Base-by-base conservation (phyloP, 176 grass and related monocot species). In the Hyparrhenia diplandra region DNA sequence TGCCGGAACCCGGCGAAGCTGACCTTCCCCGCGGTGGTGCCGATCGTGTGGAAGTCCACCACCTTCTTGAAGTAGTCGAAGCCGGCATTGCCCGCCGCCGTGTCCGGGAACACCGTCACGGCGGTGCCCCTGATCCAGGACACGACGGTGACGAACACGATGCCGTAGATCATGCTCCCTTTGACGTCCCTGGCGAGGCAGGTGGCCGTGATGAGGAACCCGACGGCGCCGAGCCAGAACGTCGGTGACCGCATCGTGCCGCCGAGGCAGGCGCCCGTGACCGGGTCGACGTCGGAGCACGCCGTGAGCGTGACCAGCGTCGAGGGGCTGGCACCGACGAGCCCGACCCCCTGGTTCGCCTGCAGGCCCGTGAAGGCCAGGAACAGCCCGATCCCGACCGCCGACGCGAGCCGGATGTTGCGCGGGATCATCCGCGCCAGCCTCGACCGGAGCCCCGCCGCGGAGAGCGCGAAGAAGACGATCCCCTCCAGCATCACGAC, bases 131-230 rank as follows among this genome's bases (percentile, higher is more conserved):
- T 58, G 36, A 91, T 62, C 92, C 92, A 94, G 1, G 92, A 94
- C 52, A 94, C 41, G 6, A 31, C 70, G 5, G 92, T 91, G 3
- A 94, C 92, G 49, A 94, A 89, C 5, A 91, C 11, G 32, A 94
- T 89, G 72, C 92, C 92, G n/a, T 94, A 94, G 66, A 94, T 91
- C 84, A 94, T 91, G 67, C 24, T 20, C 1, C 92, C 92, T 42
- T 87, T 94, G 23, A 94, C 76, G 47, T 84, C 72, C 30, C 82
- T 78, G 2, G 82, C 57, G 0, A 94, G 92, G 81, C 86, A 91
- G 0, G 82, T 89, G 16, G 89, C 84, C 2, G 87, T 94, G 70
- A 94, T 4, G 49, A 91, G 75, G 75, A 94, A 89, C 7, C 92
- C 92, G 0, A 49, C 83, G 10, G 82, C 80, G 25, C 84, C 89